Conservation (phyloP, 2,329 filamentous ascomycete species). For the Dactylellina sp. region DNA sequence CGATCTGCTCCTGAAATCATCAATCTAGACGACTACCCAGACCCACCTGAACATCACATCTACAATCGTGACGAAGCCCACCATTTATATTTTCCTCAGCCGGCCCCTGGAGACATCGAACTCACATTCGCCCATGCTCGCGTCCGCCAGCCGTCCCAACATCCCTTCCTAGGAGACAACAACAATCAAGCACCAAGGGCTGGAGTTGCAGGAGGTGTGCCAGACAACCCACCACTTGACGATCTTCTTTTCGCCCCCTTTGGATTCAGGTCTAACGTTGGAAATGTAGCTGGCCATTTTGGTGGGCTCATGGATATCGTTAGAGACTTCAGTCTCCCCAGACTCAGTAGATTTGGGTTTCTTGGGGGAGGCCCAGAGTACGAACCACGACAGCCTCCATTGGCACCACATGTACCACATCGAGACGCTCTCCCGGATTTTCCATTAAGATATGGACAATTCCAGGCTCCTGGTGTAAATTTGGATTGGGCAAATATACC, state of each 20-base stretch:
- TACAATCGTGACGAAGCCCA: conserved; percentile 34
- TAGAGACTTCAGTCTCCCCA: conserved; percentile 44
- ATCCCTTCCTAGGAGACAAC: conserved; percentile 62
- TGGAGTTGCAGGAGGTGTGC: conserved; percentile 57
- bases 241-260: conserved; percentile 53
- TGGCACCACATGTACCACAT: conserved; percentile 58
- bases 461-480: conserved; percentile 60
- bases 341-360: conserved; percentile 56
- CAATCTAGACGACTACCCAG: conserved; percentile 60
- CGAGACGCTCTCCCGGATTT: conserved; percentile 59
- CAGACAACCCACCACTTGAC: conserved; percentile 54
- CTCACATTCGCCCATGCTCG: conserved; percentile 56
- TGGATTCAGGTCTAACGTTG: conserved; percentile 58
- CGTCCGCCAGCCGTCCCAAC: conserved; percentile 57
- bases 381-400: conserved; percentile 3
- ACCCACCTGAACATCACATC: conserved; percentile 42
- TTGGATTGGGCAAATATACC: conserved; percentile 60
- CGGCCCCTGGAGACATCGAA: conserved; percentile 47
- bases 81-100: conserved; percentile 30
- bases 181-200: conserved; percentile 36
- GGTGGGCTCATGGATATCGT: conserved; percentile 43
- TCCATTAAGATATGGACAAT: conserved; percentile 20
- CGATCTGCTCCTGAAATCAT: conserved; percentile 58
- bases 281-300: conserved; percentile 55
- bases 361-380: conserved; percentile 2